Evolutionary conservation across 441 rosid genomes (phyloP), one percentile per base, ranked within the genome.

Genomic region (Erysimum pusillum): DNA sequence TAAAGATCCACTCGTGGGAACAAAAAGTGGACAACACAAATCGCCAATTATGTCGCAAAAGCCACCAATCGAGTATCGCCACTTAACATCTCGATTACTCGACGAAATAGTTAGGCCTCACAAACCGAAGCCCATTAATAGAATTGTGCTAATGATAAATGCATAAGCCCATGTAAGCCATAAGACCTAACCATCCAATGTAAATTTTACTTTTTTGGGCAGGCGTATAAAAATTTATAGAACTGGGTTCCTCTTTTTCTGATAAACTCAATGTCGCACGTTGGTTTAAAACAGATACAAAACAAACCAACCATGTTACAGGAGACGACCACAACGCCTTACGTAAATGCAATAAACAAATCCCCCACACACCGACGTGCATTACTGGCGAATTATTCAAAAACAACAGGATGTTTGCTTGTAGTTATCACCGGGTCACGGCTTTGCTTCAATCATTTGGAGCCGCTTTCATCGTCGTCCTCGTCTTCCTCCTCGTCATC

Each of bases 401-500:
- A 56, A 54, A 69, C 71, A 53, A 52, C 71, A 64, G 14, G 48
- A 48, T 57, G 76, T 63, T 76, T 76, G 34, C 63, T 38, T 15
- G 15, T 38, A 41, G 46, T 9, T 36, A 65, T 56, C 76, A 56
- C 41, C 41, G 42, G 8, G 35, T 13, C 18, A 36, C 41, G 42
- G 61, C 56, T 39, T 60, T 69, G 44, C 36, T 53, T 67, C 5
- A 5, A 38, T 78, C 78, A 61, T 45, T 74, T 46, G 44, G 76
- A 45, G 71, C 67, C 69, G 4, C 46, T 62, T 7, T 63, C 76
- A 32, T 76, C 74, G 0, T 48, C 72, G 0, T 57, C 69, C 2
- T 71, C 63, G 0, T 76, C 76, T 0, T 64, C 76, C 6, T 45
- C 73, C 45, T 75, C 71, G 5, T 84, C 84, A 66, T 73, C 81